Conservation (phyloP, 1,139 yeast genomes). For the Chernovozyma aurita region DNA sequence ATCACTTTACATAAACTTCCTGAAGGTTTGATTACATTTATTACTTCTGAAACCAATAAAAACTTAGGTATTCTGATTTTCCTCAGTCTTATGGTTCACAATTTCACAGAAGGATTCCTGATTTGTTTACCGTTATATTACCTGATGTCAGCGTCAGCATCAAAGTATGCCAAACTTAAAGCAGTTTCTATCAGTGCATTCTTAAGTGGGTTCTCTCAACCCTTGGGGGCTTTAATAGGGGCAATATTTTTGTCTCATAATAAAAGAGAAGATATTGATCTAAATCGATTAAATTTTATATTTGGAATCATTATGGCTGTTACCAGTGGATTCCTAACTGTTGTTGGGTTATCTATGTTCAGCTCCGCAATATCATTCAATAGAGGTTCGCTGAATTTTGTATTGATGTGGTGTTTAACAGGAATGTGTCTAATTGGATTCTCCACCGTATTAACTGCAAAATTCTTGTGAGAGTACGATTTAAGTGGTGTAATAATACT, state of each 20-base stretch:
- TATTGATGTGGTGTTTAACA: constrained; percentile 47
- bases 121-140: constrained; percentile 89
- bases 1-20: constrained; percentile 88
- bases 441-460: constrained; percentile 12
- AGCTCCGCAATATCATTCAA: constrained; percentile 64
- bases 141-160: constrained; percentile 36
- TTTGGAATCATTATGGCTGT: constrained; percentile 67
- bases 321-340: constrained; percentile 80
- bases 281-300: constrained; percentile 33
- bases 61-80: constrained; percentile 76
- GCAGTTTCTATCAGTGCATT: constrained; percentile 65
- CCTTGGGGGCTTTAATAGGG: constrained; percentile 81
- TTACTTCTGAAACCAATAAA: constrained; percentile 72
- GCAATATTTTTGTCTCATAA: constrained; percentile 47
- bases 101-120: constrained; percentile 92
- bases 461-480: no score
- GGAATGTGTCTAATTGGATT: constrained; percentile 43
- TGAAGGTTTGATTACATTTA: constrained; percentile 86
- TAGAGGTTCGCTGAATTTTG: constrained; percentile 56
- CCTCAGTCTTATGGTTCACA: constrained; percentile 79
- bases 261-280: constrained; percentile 25
- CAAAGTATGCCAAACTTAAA: constrained; percentile 42
- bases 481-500: no score
- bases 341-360: constrained; percentile 82
- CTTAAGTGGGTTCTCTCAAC: constrained; percentile 83